Conservation (phyloP, 805 yeast genomes). For the Metschnikowia henanensis region DNA sequence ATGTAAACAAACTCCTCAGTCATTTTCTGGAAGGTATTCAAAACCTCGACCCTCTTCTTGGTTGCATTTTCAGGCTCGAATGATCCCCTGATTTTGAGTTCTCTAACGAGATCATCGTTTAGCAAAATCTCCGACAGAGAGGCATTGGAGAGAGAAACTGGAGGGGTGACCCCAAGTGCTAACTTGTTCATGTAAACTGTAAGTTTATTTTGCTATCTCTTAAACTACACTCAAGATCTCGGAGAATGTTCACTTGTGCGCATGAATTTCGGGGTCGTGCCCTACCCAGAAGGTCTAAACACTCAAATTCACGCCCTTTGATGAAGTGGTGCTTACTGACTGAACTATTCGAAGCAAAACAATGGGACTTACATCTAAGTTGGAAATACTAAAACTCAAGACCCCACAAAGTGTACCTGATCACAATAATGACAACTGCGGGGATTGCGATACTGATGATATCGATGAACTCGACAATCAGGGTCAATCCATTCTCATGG, state of each 20-base stretch:
- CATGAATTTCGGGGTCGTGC: too few species aligned
- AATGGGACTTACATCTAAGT: conserved; percentile 31
- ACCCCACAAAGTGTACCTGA: conserved; percentile 6
- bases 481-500: conserved; percentile 82
- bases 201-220: too few species aligned
- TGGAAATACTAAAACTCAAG: conserved; percentile 27
- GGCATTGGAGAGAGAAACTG: conserved; percentile 84
- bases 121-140: conserved; percentile 73
- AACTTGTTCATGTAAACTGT: neutral
- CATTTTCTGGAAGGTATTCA: conserved; percentile 67
- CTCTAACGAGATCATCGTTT: conserved; percentile 76
- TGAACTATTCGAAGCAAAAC: too few species aligned
- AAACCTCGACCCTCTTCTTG: conserved; percentile 71
- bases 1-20: conserved; percentile 79
- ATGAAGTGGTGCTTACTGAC: too few species aligned
- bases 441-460: too few species aligned
- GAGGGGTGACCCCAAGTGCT: conserved; percentile 70
- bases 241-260: too few species aligned
- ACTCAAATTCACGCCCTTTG: too few species aligned
- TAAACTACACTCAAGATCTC: too few species aligned
- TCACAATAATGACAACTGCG: too few species aligned
- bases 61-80: conserved; percentile 89
- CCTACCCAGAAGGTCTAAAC: too few species aligned
- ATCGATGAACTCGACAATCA: conserved; percentile 91
- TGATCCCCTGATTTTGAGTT: conserved; percentile 78